phyloP scores from a whole-genome alignment of 2,329 filamentous ascomycete genomes.

The Emergomyces orientalis region DNA sequence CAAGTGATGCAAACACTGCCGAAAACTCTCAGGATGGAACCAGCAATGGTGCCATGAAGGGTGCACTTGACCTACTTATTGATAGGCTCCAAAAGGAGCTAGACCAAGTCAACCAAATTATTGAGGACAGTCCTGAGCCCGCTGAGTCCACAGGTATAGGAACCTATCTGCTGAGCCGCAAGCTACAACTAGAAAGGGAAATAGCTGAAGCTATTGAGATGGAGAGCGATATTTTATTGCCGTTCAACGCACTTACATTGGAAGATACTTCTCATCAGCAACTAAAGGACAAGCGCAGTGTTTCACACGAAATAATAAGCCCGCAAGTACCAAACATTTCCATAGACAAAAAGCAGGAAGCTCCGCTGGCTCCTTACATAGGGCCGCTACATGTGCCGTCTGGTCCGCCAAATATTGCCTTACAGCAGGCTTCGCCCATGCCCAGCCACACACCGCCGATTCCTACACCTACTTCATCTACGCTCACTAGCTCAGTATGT shows the following conservation, averaged over 20 bases:
- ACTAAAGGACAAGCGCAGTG: not conserved
- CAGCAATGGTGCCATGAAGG: not conserved
- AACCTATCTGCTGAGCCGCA: not conserved
- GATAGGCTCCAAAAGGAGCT: not conserved
- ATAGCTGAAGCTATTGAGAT: slow-evolving; percentile 2
- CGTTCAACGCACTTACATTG: not conserved
- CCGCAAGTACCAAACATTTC: not conserved
- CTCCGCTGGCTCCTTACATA: not conserved
- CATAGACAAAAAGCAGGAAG: not conserved
- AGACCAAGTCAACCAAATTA: slow-evolving; percentile 4
- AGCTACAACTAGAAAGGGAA: not conserved
- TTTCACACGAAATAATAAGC: not conserved
- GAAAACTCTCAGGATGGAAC: not conserved
- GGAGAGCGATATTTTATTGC: not conserved
- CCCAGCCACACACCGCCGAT: not conserved
- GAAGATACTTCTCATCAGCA: slow-evolving; percentile 7
- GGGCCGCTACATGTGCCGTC: not conserved
- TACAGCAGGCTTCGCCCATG: not conserved
- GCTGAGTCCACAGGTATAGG: not conserved
- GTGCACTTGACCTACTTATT: not conserved
- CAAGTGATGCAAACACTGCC: not conserved
- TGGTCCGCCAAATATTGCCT: not conserved
- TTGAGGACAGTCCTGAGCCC: not conserved
- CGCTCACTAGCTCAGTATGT: not conserved
- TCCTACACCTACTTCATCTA: not conserved